phyloP scores from a whole-genome alignment of 2,329 filamentous ascomycete species.

The Aspergillus arachidicola region DNA sequence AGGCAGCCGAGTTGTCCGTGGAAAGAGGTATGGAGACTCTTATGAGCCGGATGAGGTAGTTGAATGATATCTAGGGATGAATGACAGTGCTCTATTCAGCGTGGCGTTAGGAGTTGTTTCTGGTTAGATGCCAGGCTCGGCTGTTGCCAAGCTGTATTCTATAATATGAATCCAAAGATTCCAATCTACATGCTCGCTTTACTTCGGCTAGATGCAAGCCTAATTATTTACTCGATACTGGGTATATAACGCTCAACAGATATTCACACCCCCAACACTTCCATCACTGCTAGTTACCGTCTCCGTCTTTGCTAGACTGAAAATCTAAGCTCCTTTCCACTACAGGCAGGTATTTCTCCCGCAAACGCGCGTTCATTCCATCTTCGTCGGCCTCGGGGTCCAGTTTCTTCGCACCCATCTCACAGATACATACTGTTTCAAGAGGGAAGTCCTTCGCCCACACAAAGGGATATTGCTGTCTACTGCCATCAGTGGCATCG shows the following conservation, averaged over 20 bases:
- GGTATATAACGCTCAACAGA: background rate
- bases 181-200: background rate
- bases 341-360: slow-evolving; percentile 57
- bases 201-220: background rate
- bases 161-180: background rate
- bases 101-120: slow-evolving; percentile 23
- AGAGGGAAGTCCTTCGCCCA: slow-evolving; percentile 72
- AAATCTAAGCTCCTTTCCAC: slow-evolving; percentile 37
- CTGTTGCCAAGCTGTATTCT: background rate
- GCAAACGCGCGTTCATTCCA: slow-evolving; percentile 49
- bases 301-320: background rate
- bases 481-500: background rate
- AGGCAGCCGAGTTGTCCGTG: slow-evolving; percentile 82
- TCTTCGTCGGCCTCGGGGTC: slow-evolving; percentile 44
- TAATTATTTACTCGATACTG: background rate
- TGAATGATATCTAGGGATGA: background rate
- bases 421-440: slow-evolving; percentile 76
- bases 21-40: slow-evolving; percentile 85
- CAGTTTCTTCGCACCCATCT: slow-evolving; percentile 79
- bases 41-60: slow-evolving; percentile 80
- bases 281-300: background rate
- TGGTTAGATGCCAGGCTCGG: background rate
- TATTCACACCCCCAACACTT: background rate
- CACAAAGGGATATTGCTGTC: slow-evolving; percentile 47
- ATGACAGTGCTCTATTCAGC: slow-evolving; percentile 43